Base-by-base conservation (phyloP, 352 stramenopile species). In the Peronosclerospora sorghi region DNA sequence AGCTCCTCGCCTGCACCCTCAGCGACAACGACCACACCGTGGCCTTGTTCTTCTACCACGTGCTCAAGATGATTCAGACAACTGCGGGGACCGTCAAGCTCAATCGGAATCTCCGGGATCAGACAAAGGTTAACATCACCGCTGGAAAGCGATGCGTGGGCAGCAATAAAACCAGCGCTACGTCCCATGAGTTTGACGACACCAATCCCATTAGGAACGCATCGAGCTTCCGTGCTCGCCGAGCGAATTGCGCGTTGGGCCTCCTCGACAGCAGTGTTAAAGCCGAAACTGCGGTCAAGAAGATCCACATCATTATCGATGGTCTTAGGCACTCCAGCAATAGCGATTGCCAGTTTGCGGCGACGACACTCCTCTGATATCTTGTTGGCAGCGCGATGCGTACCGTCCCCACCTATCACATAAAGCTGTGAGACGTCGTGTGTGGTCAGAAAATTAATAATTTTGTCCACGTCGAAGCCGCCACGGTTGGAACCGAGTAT, bases 271-370 rank as follows among this genome's bases (percentile, higher is more conserved):
- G 95, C 82, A 20, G 92, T 97, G 49, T 95, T 87, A 64, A 99
- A 99, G 32, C 96, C 96, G 58, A 99, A 99, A 29, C 85, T 97
- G 39, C 93, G 89, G 63, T 99, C 96, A 44, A 99, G 88, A 41
- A 98, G 79, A 56, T 97, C 95, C 36, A 99, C 90, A 66, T 98
- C 95, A 65, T 99, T 99, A 76, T 99, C 96, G 48, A 99, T 98
- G 3, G 96, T 98, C 78, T 99, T 99, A 15, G 96, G 96, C 54
- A 99, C 94, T 45, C 96, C 94, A 15, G 91, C 91, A 12, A 98
- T 87, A 6, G 93, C 73, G 19, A 98, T 81, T 45, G 96, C 90
- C 21, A 98, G 60, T 34, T 83, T 76, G 42, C 80, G 62, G 24
- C 47, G 56, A 34, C 65, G 63, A 44, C 75, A 91, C 53, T 85